Conservation (phyloP, 148 eudicot genomes). For the Cornus florida region DNA sequence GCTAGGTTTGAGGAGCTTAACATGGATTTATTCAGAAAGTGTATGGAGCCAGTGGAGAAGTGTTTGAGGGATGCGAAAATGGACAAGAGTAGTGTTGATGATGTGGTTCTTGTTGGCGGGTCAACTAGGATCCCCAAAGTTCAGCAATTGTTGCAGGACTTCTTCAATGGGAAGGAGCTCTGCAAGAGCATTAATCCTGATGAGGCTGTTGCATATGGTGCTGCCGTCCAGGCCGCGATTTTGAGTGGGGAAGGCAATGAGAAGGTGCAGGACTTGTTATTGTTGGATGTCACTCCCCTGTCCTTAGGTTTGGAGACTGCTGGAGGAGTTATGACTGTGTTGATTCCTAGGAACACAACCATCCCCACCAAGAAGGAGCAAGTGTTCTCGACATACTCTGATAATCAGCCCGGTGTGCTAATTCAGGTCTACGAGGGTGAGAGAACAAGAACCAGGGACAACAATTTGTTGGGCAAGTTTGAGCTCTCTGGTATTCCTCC, state of each 20-base stretch:
- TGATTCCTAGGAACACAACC: constrained; percentile 59
- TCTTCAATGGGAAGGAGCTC: constrained; percentile 58
- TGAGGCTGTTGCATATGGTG: constrained; percentile 57
- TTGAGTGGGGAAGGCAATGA: constrained; percentile 60
- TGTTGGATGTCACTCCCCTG: constrained; percentile 51
- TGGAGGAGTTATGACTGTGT: constrained; percentile 56
- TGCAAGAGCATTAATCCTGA: constrained; percentile 60
- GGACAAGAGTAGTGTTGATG: constrained; percentile 46
- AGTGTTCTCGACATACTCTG: constrained; percentile 56
- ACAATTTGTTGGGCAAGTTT: constrained; percentile 51
- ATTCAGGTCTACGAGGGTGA: constrained; percentile 59
- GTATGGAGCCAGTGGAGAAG: constrained; percentile 65
- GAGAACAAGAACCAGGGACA: constrained; percentile 46
- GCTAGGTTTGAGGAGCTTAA: constrained; percentile 56
- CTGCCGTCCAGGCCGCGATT: constrained; percentile 54
- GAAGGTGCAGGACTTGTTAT: constrained; percentile 49
- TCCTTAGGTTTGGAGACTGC: constrained; percentile 55
- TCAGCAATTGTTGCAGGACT: constrained; percentile 49
- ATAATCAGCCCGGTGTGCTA: constrained; percentile 55
- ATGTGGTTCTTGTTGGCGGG: constrained; percentile 61
- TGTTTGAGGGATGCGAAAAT: constrained; percentile 59
- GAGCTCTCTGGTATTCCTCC: constrained; percentile 55
- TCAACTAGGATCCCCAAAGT: constrained; percentile 57
- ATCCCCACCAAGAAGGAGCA: constrained; percentile 61
- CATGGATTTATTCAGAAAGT: constrained; percentile 60